Evolutionary conservation across 495 filamentous ascomycete genomes (phyloP).

Genomic region (Daldinia decipiens): DNA sequence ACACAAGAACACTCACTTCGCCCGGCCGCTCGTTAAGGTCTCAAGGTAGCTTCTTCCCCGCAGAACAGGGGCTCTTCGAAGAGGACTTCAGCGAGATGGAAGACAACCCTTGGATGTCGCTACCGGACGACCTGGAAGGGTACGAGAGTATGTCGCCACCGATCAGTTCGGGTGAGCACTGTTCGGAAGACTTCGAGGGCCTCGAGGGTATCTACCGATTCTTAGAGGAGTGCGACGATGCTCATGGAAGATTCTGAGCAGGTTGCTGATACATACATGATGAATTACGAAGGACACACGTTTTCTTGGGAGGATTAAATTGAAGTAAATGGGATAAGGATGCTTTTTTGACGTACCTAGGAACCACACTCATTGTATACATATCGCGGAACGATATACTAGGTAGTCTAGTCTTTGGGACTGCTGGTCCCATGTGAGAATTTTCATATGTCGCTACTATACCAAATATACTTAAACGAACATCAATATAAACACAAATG

Average conservation of each 20-base stretch:
- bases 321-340: neutral
- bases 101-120: conserved; percentile 60
- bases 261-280: conserved; percentile 11
- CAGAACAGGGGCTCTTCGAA: conserved; percentile 55
- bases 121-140: conserved; percentile 55
- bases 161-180: conserved; percentile 53
- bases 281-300: conserved; percentile 23
- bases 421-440: conserved; percentile 12
- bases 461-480: conserved; percentile 2
- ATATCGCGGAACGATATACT: conserved; percentile 24
- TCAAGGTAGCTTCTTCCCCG: conserved; percentile 48
- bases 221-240: conserved; percentile 82
- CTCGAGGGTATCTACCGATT: conserved; percentile 88
- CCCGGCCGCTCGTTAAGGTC: conserved; percentile 59
- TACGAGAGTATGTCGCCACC: conserved; percentile 62
- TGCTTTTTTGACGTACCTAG: conserved; percentile 24
- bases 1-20: conserved; percentile 57
- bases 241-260: conserved; percentile 52
- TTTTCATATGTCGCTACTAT: conserved; percentile 40
- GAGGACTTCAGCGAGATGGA: conserved; percentile 48
- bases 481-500: neutral
- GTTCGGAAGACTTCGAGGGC: conserved; percentile 73
- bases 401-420: conserved; percentile 18
- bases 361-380: conserved; percentile 46
- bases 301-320: conserved; percentile 5